Percentiles rank a stretch among this genome's conserved stretches.
Conservation (phyloP, 2,329 filamentous ascomycete genomes). For the Aureobasidium musti region DNA sequence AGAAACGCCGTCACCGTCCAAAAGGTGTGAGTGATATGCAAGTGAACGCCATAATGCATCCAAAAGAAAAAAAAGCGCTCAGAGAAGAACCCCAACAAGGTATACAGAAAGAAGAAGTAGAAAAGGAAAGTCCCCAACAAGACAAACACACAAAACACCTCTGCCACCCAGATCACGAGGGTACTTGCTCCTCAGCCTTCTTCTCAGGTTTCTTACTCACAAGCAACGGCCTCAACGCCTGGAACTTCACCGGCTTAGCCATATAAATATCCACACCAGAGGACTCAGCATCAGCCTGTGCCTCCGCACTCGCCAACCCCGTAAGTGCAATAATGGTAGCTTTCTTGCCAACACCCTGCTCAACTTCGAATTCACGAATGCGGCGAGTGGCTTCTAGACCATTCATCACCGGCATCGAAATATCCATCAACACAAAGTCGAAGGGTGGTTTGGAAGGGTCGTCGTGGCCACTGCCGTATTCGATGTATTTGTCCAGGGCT, state of each 20-base stretch:
- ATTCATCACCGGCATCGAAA: slow-evolving; percentile 37
- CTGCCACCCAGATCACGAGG: neutral
- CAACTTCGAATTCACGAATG: slow-evolving; percentile 30
- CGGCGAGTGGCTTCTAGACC: slow-evolving; percentile 31
- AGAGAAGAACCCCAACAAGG: neutral
- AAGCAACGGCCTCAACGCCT: slow-evolving; percentile 34
- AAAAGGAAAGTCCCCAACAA: neutral
- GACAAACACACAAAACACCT: neutral
- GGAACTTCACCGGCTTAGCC: slow-evolving; percentile 41
- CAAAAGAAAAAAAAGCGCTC: too few species aligned
- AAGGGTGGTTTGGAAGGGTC: slow-evolving; percentile 33
- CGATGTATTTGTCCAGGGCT: slow-evolving; percentile 47
- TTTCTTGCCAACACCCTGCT: slow-evolving; percentile 1
- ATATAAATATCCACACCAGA: slow-evolving; percentile 39
- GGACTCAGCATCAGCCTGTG: slow-evolving; percentile 36
- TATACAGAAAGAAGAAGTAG: neutral
- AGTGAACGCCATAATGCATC: neutral
- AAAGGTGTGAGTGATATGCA: neutral
- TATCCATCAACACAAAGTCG: slow-evolving; percentile 32
- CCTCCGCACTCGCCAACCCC: slow-evolving; percentile 37
- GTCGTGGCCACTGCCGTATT: slow-evolving; percentile 29
- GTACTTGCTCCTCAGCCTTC: neutral
- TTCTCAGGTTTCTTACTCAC: slow-evolving; percentile 7
- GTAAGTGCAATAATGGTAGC: slow-evolving; percentile 37
- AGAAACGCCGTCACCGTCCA: neutral